Evolutionary conservation across 2,329 filamentous ascomycete genomes (phyloP).

Genomic region (Leptodontidium sp.): DNA sequence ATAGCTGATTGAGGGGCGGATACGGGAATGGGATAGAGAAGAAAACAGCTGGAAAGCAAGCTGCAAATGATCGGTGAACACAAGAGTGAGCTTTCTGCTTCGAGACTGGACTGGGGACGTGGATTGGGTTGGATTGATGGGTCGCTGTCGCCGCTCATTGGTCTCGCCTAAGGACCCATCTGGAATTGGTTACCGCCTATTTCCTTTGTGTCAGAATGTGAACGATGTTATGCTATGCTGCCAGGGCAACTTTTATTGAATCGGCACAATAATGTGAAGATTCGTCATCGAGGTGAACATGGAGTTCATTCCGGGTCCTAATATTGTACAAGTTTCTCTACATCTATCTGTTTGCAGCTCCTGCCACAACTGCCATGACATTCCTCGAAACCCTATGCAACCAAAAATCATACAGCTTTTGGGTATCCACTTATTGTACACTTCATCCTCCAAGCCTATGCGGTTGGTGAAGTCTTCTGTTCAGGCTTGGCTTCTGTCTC

Average conservation of each 20-base stretch:
- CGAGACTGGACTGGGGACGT: conserved; percentile 23
- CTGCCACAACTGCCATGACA: background rate
- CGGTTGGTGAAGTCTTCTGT: conserved; percentile 25
- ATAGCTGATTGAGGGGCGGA: conserved; percentile 27
- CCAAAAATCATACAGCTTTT: conserved; percentile 21
- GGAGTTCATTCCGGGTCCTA: conserved; percentile 7
- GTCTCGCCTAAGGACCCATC: conserved; percentile 39
- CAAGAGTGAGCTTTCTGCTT: conserved; percentile 32
- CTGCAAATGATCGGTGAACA: conserved; percentile 38
- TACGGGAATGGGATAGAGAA: conserved; percentile 30
- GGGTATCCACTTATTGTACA: conserved; percentile 24
- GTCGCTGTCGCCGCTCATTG: conserved; percentile 37
- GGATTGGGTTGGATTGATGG: conserved; percentile 21
- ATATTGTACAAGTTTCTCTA: conserved; percentile 28
- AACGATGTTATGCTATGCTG: conserved; percentile 30
- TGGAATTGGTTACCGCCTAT: conserved; percentile 36
- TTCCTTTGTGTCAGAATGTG: conserved; percentile 39
- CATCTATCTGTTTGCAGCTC: conserved; percentile 18
- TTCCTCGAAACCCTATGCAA: conserved; percentile 5
- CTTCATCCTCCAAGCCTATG: conserved; percentile 19
- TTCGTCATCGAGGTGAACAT: background rate
- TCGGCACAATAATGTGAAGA: background rate
- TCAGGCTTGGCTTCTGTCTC: conserved; percentile 29
- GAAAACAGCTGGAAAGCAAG: conserved; percentile 21
- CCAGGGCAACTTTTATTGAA: conserved; percentile 4